Conservation (phyloP, 2,329 filamentous ascomycete genomes). For the Sclerotinia borealis region DNA sequence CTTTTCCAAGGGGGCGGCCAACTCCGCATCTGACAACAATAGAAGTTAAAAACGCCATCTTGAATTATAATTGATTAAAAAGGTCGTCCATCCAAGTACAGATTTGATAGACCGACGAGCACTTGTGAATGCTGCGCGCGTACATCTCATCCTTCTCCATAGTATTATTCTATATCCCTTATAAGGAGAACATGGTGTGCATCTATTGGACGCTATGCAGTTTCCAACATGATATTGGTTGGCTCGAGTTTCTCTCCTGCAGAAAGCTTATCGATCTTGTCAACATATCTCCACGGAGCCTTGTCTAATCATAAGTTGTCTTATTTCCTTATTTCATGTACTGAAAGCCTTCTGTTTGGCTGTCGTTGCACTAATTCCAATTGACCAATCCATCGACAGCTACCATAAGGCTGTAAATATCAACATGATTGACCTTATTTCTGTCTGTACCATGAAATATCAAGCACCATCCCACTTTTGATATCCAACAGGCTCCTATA, state of each 20-base stretch:
- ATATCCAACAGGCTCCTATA: not conserved
- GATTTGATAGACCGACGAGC: not conserved
- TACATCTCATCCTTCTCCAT: not conserved
- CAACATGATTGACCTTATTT: not conserved
- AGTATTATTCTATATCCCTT: not conserved
- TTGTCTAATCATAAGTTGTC: not conserved
- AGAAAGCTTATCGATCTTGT: not conserved
- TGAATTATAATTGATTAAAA: not conserved
- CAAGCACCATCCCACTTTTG: not conserved
- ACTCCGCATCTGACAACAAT: conserved; percentile 6
- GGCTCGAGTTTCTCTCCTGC: not conserved
- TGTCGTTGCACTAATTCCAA: not conserved
- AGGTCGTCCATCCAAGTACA: not conserved
- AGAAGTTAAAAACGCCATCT: not conserved
- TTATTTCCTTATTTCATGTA: not conserved
- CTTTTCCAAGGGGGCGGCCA: conserved; percentile 4
- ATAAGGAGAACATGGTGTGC: too few species aligned
- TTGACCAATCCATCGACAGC: not conserved
- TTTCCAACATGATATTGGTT: not conserved
- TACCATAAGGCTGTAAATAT: conserved; percentile 1
- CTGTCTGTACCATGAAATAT: not conserved
- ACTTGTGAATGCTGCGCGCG: not conserved
- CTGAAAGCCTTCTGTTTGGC: conserved; percentile 2
- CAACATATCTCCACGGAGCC: conserved; percentile 8
- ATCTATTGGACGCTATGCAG: too few species aligned